Base-by-base conservation (phyloP, 2,329 filamentous ascomycete species). In the Cladosporium sp. region DNA sequence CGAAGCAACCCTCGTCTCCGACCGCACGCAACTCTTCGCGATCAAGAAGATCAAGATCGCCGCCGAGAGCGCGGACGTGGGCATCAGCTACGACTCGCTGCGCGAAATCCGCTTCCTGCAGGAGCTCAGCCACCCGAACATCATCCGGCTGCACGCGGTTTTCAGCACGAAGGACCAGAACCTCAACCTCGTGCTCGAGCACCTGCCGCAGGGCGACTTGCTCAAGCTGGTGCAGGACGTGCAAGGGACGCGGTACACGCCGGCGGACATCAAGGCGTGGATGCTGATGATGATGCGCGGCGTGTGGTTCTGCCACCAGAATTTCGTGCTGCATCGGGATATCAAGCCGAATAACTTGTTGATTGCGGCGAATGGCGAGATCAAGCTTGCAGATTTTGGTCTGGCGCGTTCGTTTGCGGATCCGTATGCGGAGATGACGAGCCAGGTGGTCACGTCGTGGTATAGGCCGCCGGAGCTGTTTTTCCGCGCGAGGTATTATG, bases 311-410 rank as follows among this genome's bases (percentile, higher is more conserved):
- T 97, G 93, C 71, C 93, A 98, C 71, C 88, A 91, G 67, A 95
- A 93, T 69, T 92, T 86, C 63, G 82, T 98, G 14, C 79, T 98
- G 31, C 93, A 98, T 72, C 88, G 93, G 62, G 93, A 98, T 76
- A 97, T 98, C 77, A 98, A 98, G 73, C 92, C 92, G 44, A 97
- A 97, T 80, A 98, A 98, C 74, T 75, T 97, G 71, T 79, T 98
- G 55, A 95, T 98, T 63, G 90, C 90, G 18, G 87, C 89, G 40
- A 88, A 95, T 67, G 92, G 93, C 45, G 88, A 92, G 65, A 83
- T 98, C 66, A 97, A 97, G 70, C 82, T 98, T 46, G 93, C 92
- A 34, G 93, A 98, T 85, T 98, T 98, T 63, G 93, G 93, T 78
- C 83, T 98, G 33, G 93, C 93, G 5, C 79, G 93, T 57, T 82